Evolutionary conservation across 352 stramenopile species (phyloP), one percentile per base, ranked within the genome.

Genomic region (Globisporangium canariense): DNA sequence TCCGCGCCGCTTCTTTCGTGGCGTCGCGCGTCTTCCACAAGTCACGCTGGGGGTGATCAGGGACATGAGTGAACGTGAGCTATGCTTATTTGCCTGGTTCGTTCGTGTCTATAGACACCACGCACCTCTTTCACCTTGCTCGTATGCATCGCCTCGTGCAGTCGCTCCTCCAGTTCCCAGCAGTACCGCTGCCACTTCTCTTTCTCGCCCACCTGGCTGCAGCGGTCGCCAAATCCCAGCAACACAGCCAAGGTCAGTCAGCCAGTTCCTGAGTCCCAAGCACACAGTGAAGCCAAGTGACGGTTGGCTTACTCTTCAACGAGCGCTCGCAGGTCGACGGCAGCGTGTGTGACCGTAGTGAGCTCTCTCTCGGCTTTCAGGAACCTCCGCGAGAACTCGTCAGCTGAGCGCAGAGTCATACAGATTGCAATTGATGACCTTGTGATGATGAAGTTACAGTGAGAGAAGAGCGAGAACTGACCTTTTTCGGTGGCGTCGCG

Each of bases 141-240:
- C 43, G 71, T 75, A 55, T 86, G 73, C 40, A 86, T 65, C 6
- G 78, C 77, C 50, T 86, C 75, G 30, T 88, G 77, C 4, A 90
- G 66, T 4, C 79, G 78, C 50, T 89, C 83, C 50, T 92, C 81
- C 0, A 93, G 64, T 36, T 89, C 83, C 83, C 83, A 93, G 64
- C 79, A 91, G 43, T 91, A 88, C 0, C 74, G 75, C 46, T 93
- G 83, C 81, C 83, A 93, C 41, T 82, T 88, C 56, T 93, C 83
- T 50, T 79, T 89, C 70, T 93, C 83, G 11, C 65, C 53, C 45
- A 91, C 78, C 75, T 92, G 83, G 54, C 83, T 90, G 34, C 13
- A 59, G 0, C 18, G 40, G 3, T 18, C 36, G 30, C 4, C 22
- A 40, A 49, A 2, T 49, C 22, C 36, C 36, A 41, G 10, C 10